A percentile compares a stretch with the other conserved stretches of the same genome.
Conservation (phyloP, 148 eudicot genomes). For the Vaccinium macrocarpon region DNA sequence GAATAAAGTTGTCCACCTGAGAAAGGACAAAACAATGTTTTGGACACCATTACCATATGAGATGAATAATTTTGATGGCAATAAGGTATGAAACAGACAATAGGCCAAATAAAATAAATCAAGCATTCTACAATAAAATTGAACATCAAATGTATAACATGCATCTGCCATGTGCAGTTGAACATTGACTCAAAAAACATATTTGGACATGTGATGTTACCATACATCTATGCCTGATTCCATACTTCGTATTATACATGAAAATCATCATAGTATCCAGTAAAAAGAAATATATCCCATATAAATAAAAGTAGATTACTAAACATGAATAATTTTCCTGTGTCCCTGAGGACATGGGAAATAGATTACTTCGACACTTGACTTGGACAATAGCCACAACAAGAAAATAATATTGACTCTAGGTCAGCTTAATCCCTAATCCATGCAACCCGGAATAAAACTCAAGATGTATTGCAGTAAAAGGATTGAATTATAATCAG, state of each 20-base stretch:
- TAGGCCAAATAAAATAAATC: not conserved
- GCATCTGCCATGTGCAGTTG: not conserved
- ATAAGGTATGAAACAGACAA: not conserved
- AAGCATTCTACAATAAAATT: not conserved
- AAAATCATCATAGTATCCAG: not conserved
- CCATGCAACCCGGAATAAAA: not conserved
- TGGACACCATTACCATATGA: not conserved
- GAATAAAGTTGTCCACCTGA: slow-evolving; percentile 96
- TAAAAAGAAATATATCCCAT: not conserved
- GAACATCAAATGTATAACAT: not conserved
- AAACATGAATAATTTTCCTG: not conserved
- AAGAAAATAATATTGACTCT: not conserved
- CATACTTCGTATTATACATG: not conserved
- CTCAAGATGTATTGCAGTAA: not conserved
- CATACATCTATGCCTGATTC: not conserved
- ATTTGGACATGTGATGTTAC: not conserved
- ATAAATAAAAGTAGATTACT: not conserved
- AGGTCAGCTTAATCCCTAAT: slow-evolving; percentile 2
- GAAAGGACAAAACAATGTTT: slow-evolving; percentile 11
- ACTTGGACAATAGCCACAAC: not conserved
- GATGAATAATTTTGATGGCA: not conserved
- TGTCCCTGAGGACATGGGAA: not conserved
- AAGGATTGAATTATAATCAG: not conserved
- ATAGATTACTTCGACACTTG: not conserved
- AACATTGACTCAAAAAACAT: not conserved